Evolutionary conservation across 176 grass and related monocot species (phyloP).

Genomic region (Oryza coarctata): DNA sequence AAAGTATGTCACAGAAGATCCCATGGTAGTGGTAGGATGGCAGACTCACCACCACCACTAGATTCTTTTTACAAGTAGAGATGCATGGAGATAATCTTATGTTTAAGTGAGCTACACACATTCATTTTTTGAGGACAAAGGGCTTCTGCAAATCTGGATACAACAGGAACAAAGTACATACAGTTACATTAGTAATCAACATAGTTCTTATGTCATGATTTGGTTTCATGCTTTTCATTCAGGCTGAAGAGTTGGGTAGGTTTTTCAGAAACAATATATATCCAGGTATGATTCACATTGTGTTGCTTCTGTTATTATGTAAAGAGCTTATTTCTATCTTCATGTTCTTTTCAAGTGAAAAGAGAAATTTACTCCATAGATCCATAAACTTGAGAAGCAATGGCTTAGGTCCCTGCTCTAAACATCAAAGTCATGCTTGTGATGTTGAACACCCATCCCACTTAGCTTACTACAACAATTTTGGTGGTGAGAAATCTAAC

Average conservation of each 20-base stretch:
- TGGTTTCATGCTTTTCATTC: conserved; percentile 8
- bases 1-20: too few relatives aligned
- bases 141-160: background rate
- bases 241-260: conserved; percentile 98
- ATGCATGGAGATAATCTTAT: background rate
- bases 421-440: background rate
- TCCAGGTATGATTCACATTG: conserved; percentile 67
- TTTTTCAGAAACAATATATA: conserved; percentile 99
- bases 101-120: background rate
- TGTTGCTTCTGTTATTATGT: conserved; percentile 25
- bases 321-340: background rate
- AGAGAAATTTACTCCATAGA: background rate
- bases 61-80: too few relatives aligned
- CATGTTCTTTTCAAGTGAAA: conserved; percentile 21
- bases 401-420: background rate
- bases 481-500: background rate
- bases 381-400: conserved; percentile 1
- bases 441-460: conserved; percentile 11
- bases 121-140: too few relatives aligned
- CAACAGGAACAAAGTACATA: background rate
- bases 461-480: background rate
- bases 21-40: too few relatives aligned
- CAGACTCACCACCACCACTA: too few relatives aligned
- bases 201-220: conserved; percentile 19
- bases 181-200: conserved; percentile 1